Evolutionary conservation across 768 basidiomycete genomes (phyloP).

Genomic region (Calocera cornea): DNA sequence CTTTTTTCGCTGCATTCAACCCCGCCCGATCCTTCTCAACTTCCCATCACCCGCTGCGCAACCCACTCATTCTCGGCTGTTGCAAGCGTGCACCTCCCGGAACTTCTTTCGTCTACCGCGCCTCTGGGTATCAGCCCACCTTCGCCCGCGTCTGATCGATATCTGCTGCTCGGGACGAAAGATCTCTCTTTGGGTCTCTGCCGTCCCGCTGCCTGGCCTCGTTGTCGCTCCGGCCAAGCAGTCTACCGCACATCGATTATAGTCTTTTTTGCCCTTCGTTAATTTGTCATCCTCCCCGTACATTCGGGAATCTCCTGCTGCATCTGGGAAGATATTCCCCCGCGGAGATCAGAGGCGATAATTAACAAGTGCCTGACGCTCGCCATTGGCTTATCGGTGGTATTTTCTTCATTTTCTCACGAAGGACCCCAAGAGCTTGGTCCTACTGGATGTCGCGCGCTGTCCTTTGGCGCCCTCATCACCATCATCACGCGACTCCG

Average conservation of each 20-base stretch:
- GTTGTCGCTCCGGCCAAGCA: not conserved
- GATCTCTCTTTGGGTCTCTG: not conserved
- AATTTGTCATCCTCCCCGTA: not conserved
- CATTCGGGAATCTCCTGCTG: constrained; percentile 4
- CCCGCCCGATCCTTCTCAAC: not conserved
- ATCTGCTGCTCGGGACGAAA: not conserved
- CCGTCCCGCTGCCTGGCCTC: not conserved
- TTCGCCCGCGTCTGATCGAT: not conserved
- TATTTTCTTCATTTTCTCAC: constrained; percentile 6
- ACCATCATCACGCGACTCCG: not conserved
- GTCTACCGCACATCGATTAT: not conserved
- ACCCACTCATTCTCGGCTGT: not conserved
- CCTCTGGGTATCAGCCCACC: not conserved
- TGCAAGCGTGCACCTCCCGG: not conserved
- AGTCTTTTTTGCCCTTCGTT: not conserved
- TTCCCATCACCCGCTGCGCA: not conserved
- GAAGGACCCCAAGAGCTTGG: constrained; percentile 1
- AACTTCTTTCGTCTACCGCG: not conserved
- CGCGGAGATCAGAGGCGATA: constrained; percentile 5
- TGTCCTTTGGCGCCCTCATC: not conserved
- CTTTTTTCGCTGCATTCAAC: too few relatives aligned
- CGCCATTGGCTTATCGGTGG: constrained; percentile 1
- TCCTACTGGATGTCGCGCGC: not conserved
- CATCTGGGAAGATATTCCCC: not conserved
- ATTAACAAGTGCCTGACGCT: constrained; percentile 2